phyloP scores from a whole-genome alignment of 1,139 yeast genomes.

The Yamadazyma siamensis region DNA sequence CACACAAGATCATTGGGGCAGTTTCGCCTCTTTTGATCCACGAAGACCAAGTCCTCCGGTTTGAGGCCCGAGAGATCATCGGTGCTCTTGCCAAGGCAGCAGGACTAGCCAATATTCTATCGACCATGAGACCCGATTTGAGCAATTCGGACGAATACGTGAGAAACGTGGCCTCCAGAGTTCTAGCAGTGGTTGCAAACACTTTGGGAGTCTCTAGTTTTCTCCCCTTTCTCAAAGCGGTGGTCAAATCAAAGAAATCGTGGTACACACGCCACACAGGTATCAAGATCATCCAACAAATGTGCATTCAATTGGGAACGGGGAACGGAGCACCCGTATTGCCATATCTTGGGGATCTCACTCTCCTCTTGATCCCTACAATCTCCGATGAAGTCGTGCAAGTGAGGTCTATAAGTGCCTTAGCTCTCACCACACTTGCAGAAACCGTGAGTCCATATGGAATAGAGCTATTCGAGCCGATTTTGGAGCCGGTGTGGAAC shows the following conservation, averaged over 20 bases:
- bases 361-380: constrained; percentile 57
- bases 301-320: constrained; percentile 66
- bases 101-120: constrained; percentile 76
- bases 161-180: constrained; percentile 72
- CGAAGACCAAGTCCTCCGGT: constrained; percentile 68
- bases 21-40: constrained; percentile 79
- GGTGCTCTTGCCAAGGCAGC: constrained; percentile 75
- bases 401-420: constrained; percentile 68
- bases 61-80: constrained; percentile 78
- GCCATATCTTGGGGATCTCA: constrained; percentile 68
- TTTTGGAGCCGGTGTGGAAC: constrained; percentile 74
- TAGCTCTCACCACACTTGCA: constrained; percentile 72
- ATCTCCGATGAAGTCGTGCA: constrained; percentile 69
- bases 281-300: constrained; percentile 70
- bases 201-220: constrained; percentile 71
- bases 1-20: constrained; percentile 69
- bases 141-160: constrained; percentile 82
- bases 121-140: constrained; percentile 76
- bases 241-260: constrained; percentile 71
- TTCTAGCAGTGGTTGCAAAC: constrained; percentile 82
- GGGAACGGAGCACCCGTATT: constrained; percentile 55
- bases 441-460: constrained; percentile 91
- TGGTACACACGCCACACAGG: constrained; percentile 93
- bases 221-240: constrained; percentile 80
- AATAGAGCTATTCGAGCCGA: constrained; percentile 73